Conservation (phyloP, 139 green algal genomes). For the Chlorella sp. region DNA sequence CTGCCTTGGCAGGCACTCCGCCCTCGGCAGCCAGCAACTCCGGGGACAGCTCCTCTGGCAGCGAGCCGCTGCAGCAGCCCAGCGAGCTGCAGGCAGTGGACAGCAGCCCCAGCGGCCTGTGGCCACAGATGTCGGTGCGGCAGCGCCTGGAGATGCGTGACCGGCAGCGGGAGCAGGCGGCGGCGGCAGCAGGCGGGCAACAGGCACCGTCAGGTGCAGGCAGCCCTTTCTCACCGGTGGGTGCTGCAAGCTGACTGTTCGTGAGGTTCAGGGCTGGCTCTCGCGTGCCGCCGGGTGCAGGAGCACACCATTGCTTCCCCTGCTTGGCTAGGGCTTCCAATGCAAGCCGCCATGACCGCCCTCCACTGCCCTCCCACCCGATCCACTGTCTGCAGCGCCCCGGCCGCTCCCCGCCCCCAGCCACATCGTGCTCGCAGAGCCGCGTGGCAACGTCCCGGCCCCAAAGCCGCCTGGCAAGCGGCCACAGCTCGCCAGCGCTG, state of each 20-base stretch:
- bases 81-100: neutral
- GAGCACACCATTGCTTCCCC: neutral
- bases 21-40: too few relatives aligned
- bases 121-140: neutral
- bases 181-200: neutral
- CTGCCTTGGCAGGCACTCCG: too few relatives aligned
- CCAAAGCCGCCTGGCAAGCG: neutral
- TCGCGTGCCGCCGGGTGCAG: neutral
- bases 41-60: neutral
- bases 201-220: neutral
- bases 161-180: neutral
- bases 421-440: neutral
- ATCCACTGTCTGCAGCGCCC: neutral
- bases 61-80: neutral
- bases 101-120: too few relatives aligned
- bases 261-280: neutral
- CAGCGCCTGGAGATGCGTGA: neutral
- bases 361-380: neutral
- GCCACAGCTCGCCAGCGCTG: neutral
- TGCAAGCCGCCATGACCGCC: neutral
- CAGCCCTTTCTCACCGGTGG: neutral
- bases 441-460: neutral
- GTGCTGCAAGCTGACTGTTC: neutral
- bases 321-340: neutral
- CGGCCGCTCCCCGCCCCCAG: neutral